Evolutionary conservation across 2,329 filamentous ascomycete species (phyloP), one percentile per base, ranked within the genome.

Genomic region (Aspergillus bombycis): DNA sequence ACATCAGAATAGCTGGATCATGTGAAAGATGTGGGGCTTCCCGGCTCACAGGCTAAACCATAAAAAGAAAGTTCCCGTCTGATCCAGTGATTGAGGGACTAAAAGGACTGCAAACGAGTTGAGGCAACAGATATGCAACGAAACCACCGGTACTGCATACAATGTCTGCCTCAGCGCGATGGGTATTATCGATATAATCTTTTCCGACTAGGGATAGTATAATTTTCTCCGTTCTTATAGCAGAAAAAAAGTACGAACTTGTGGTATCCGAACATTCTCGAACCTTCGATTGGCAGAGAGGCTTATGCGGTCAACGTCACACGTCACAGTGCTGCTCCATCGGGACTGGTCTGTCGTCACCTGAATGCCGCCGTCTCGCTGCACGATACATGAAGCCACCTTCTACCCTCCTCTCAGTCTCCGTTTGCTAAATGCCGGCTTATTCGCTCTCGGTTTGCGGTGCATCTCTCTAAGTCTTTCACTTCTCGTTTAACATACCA

Each of bases 231-330:
- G 9, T 30, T 50, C 26, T 19, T 50, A 16, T 30, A 14, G 23
- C 12, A 30, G 26, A 9, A 21, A 34, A 54, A 23, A 21, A 36
- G 52, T 38, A 36, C 12, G 32, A 11, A 26, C n/a, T 34, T 26
- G n/a, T 55, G 30, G n/a, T 21, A 28, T 26, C 68, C 48, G 77
- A 78, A 78, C 54, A 64, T 78, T 78, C 77, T 70, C 65, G 77
- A 79, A 79, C 60, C 65, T 78, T 79, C 77, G 61, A 71, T 70
- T 65, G 64, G 65, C 62, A 61, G 60, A 53, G 46, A 8, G 28
- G 45, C 30, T 38, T 9, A 54, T 61, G 62, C 65, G 58, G 61
- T 65, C 67, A 64, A 72, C 70, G 72, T 77, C 74, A 72, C 73
- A 74, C 73, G 73, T 75, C 74, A 76, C 69, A 57, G 28, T 63